Percentiles rank a stretch among this genome's conserved stretches.
These are phyloP conservation scores for Platanthera zijinensis DNA, from an alignment of 106 monocot species.

Conservation along the genomic window DNA sequence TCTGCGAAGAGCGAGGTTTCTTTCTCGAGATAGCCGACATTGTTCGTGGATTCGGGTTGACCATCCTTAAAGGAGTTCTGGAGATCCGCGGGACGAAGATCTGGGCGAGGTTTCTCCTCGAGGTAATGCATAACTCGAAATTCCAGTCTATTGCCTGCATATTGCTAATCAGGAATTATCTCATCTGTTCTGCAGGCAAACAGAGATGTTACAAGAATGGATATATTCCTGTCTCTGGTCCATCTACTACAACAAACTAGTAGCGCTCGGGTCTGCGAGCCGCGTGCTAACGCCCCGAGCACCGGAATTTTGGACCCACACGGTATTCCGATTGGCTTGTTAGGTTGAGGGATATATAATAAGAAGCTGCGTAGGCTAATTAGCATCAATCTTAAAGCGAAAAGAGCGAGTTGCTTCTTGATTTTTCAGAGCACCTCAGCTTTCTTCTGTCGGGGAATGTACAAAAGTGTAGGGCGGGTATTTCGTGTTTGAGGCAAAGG, in stretches of 20 bases:
- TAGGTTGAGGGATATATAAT: too few species aligned
- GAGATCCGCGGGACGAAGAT: conserved; percentile 67
- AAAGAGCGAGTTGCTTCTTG: too few species aligned
- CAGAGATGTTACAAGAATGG: conserved; percentile 78
- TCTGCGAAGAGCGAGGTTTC: conserved; percentile 85
- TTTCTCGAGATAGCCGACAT: conserved; percentile 96
- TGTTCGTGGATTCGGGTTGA: conserved; percentile 84
- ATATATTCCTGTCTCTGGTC: conserved; percentile 87
- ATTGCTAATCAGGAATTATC: not conserved
- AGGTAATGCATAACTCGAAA: conserved; percentile 34
- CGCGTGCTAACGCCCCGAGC: not conserved
- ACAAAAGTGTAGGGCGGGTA: too few species aligned
- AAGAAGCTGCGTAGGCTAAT: too few species aligned
- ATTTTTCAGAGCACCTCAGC: too few species aligned
- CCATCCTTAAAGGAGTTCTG: conserved; percentile 88
- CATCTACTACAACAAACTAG: conserved; percentile 65
- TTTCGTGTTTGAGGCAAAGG: too few species aligned
- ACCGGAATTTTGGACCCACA: not conserved
- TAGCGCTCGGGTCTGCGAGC: conserved; percentile 13
- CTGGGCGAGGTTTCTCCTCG: conserved; percentile 85
- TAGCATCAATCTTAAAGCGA: too few species aligned
- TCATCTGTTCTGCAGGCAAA: conserved; percentile 43
- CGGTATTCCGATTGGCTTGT: too few species aligned
- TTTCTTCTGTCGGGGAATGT: too few species aligned
- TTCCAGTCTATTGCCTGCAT: not conserved